Percentiles rank a stretch among this genome's conserved stretches.
These are phyloP conservation scores for Halenospora varia DNA, from an alignment of 495 filamentous ascomycete genomes.

Conservation along the genomic window DNA sequence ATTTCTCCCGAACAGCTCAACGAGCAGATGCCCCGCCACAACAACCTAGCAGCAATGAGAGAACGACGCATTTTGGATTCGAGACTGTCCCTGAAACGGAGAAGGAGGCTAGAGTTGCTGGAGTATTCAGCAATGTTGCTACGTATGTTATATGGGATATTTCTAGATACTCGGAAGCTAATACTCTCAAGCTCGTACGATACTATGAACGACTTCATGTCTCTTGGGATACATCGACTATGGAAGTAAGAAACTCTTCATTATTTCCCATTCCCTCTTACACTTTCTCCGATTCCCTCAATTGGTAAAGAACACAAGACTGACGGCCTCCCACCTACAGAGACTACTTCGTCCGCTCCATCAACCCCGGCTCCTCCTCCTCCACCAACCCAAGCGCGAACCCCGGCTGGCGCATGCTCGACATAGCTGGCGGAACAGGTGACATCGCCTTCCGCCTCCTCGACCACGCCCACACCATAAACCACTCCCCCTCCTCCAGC, in stretches of 20 bases:
- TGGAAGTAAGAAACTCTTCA: too few species aligned
- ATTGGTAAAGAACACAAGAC: not conserved
- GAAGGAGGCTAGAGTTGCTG: constrained; percentile 75
- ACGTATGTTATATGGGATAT: too few species aligned
- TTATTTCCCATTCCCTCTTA: not conserved
- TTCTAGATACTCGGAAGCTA: too few species aligned
- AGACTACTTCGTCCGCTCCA: constrained; percentile 89
- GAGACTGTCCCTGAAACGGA: constrained; percentile 77
- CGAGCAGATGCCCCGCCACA: constrained; percentile 30
- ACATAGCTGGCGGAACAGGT: constrained; percentile 95
- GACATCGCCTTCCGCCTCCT: constrained; percentile 98
- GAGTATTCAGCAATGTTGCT: constrained; percentile 96
- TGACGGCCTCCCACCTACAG: constrained; percentile 23
- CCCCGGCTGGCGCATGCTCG: constrained; percentile 85
- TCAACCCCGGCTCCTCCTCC: constrained; percentile 73
- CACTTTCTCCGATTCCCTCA: not conserved
- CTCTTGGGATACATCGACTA: constrained; percentile 88
- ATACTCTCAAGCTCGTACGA: constrained; percentile 59
- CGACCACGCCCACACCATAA: constrained; percentile 78
- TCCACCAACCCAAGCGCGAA: constrained; percentile 33
- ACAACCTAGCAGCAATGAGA: constrained; percentile 42
- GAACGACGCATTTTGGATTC: constrained; percentile 92
- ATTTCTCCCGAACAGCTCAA: constrained; percentile 9
- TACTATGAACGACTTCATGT: constrained; percentile 99
- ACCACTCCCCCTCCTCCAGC: constrained; percentile 69